Conservation (phyloP, 1,284 basidiomycete genomes). For the Bjerkandera adusta region DNA sequence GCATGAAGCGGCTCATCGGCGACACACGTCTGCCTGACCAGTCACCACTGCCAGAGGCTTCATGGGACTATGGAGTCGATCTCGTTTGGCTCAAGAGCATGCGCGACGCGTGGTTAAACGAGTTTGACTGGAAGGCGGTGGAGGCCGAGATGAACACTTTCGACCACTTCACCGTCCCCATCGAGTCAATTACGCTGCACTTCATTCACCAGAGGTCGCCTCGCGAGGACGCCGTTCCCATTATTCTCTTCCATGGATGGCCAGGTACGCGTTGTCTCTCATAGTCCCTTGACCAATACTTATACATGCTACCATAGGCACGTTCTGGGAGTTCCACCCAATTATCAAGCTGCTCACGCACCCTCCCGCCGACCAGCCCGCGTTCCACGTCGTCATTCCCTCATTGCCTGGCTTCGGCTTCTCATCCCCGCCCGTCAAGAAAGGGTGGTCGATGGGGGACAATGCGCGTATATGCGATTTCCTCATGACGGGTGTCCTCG, state of each 20-base stretch:
- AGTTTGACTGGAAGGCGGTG: slow-evolving; percentile 18
- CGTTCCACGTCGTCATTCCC: slow-evolving; percentile 20
- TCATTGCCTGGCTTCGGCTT: slow-evolving; percentile 21
- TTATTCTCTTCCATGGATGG: slow-evolving; percentile 18
- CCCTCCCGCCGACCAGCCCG: slow-evolving; percentile 15
- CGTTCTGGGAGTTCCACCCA: slow-evolving; percentile 18
- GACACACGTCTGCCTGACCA: slow-evolving; percentile 15
- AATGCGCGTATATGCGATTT: slow-evolving; percentile 17
- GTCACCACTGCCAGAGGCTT: slow-evolving; percentile 5
- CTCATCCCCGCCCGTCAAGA: slow-evolving; percentile 15
- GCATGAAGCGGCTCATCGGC: slow-evolving; percentile 15
- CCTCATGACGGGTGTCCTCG: slow-evolving; percentile 18
- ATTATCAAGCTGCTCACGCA: slow-evolving; percentile 13
- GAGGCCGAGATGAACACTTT: slow-evolving; percentile 16
- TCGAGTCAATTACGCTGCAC: slow-evolving; percentile 15
- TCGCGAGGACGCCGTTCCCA: slow-evolving; percentile 15
- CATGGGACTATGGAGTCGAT: slow-evolving; percentile 17
- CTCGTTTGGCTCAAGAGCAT: slow-evolving; percentile 15
- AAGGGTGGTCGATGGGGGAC: slow-evolving; percentile 16
- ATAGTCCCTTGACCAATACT: background rate
- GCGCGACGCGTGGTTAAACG: slow-evolving; percentile 14
- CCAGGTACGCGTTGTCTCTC: slow-evolving; percentile 12
- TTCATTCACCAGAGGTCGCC: slow-evolving; percentile 15
- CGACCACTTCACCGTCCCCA: slow-evolving; percentile 12
- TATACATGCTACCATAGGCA: slow-evolving; percentile 7